Evolutionary conservation across 2,329 filamentous ascomycete species (phyloP), one percentile per base, ranked within the genome.

Genomic region (Cladosporium sp.): DNA sequence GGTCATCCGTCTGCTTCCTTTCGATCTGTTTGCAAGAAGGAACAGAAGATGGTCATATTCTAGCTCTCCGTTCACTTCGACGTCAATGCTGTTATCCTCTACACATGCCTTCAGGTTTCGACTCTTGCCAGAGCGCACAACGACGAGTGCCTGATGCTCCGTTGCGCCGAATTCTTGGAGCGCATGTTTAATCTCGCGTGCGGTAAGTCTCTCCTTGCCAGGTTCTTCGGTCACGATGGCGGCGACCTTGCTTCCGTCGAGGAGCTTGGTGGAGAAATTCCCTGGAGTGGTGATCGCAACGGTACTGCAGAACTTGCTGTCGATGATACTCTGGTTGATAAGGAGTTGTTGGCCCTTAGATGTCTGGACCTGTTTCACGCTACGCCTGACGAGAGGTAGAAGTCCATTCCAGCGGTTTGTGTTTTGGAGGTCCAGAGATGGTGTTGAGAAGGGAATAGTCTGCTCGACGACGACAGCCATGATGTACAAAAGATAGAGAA

Each of bases 381-480:
- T 69, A 13, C 75, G 74, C 11, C 75, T 69, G n/a, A 77, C 70
- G 2, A 77, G 70, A 39, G 76, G 75, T 25, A 76, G 70, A 11
- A 77, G 69, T 3, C 66, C 69, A 59, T 70, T 75, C 76, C 76
- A 77, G 63, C 76, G 69, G 13, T 68, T 56, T 8, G 74, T 63
- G 49, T 73, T 76, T 21, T 71, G 67, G 34, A 76, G 70, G 43
- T 76, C 73, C 18, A 77, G 70, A 23, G 67, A 62, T 36, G 67
- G 36, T 3, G 68, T 53, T 10, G 68, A 63, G 65, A 76, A 77
- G 2, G 76, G 76, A 18, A 76, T 71, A 2, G 76, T 77, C 65
- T 76, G 76, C 43, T 75, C 72, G 43, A 77, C 75, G 21, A 76
- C 72, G n/a, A 77, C 70, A 34, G 75, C 70, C 76, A 77, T 77